phyloP scores from a whole-genome alignment of 2,329 filamentous ascomycete species.

The Xylaria sp. region DNA sequence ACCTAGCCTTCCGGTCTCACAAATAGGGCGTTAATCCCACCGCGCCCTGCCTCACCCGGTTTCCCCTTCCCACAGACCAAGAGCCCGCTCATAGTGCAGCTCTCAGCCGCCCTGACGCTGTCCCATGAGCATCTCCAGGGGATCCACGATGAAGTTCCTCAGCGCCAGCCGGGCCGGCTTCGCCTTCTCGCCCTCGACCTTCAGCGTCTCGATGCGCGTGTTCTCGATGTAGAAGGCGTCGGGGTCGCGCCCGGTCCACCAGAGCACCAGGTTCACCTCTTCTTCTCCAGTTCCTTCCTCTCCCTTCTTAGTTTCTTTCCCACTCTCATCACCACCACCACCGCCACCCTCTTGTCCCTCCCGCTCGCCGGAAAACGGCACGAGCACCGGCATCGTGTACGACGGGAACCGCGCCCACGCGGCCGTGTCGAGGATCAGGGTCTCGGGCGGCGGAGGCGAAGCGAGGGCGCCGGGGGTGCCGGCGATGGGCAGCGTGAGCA shows the following conservation, averaged over 20 bases:
- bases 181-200: slow-evolving; percentile 40
- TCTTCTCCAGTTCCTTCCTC: background rate
- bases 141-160: slow-evolving; percentile 19
- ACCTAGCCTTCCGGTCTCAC: no score
- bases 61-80: no score
- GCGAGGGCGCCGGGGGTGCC: no score
- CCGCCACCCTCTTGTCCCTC: background rate
- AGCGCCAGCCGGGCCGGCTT: slow-evolving; percentile 35
- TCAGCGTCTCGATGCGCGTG: slow-evolving; percentile 35
- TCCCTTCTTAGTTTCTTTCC: background rate
- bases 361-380: background rate
- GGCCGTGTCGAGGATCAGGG: no score
- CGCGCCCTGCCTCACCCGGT: no score
- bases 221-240: slow-evolving; percentile 16
- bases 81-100: no score
- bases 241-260: background rate
- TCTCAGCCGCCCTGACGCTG: no score
- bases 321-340: background rate
- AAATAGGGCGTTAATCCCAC: no score
- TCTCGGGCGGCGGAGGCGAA: no score
- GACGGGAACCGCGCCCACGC: no score
- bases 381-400: background rate
- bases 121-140: background rate
- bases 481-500: no score
- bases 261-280: background rate